These are phyloP conservation scores for Ophiostoma triangulosporum DNA, from an alignment of 2,329 filamentous ascomycete species.

Conservation along the genomic window DNA sequence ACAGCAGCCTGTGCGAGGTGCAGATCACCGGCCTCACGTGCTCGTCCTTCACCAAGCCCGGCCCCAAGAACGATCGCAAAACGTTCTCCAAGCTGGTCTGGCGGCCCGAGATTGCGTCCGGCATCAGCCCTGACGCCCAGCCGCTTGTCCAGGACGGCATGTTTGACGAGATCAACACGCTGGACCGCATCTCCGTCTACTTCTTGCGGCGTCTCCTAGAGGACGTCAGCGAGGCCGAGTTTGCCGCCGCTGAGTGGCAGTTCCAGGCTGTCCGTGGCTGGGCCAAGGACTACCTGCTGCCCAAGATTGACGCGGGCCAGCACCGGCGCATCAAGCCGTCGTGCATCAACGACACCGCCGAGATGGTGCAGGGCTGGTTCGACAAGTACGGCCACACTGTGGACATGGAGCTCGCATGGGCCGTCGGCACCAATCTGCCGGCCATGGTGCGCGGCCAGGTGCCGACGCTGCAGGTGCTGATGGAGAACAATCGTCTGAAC, in stretches of 20 bases:
- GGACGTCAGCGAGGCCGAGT: slow-evolving; percentile 5
- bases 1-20: slow-evolving; percentile 7
- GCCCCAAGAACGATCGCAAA: slow-evolving; percentile 9
- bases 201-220: slow-evolving; percentile 6
- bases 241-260: slow-evolving; percentile 8
- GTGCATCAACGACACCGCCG: slow-evolving; percentile 4
- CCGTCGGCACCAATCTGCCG: slow-evolving; percentile 9
- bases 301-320: slow-evolving; percentile 6
- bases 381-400: slow-evolving; percentile 1
- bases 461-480: slow-evolving; percentile 21
- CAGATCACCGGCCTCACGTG: slow-evolving; percentile 9
- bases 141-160: slow-evolving; percentile 1
- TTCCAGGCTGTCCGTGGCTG: slow-evolving; percentile 6
- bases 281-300: slow-evolving; percentile 8
- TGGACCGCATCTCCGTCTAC: slow-evolving; percentile 8
- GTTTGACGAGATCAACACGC: slow-evolving; percentile 3
- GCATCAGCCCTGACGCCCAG: slow-evolving; percentile 5
- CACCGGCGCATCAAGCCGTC: slow-evolving; percentile 8
- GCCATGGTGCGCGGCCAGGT: slow-evolving; percentile 9
- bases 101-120: slow-evolving; percentile 6
- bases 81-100: slow-evolving; percentile 9
- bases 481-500: slow-evolving; percentile 21
- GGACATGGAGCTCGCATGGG: slow-evolving; percentile 11
- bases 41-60: slow-evolving; percentile 12
- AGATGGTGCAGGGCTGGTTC: slow-evolving; percentile 5